Percentiles rank a stretch among this genome's conserved stretches.
Evolutionary conservation across 2,329 filamentous ascomycete genomes (phyloP).

Genomic region (Exophiala spinifera): DNA sequence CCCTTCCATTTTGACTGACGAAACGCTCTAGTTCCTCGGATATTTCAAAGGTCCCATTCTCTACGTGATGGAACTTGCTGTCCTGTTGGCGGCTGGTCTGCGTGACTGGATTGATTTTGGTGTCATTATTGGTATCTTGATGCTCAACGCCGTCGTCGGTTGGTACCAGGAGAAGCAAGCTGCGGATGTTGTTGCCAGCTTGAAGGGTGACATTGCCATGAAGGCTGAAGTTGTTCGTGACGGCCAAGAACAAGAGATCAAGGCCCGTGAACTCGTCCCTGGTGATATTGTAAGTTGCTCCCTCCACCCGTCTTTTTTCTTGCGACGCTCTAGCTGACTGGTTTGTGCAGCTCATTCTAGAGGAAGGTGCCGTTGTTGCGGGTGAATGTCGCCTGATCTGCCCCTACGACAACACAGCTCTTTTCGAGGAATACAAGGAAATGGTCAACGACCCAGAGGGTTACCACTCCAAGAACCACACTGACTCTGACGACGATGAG

Average conservation of each 20-base stretch:
- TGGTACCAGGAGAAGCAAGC: constrained; percentile 82
- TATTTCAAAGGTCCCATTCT: constrained; percentile 76
- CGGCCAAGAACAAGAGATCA: constrained; percentile 65
- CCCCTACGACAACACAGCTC: constrained; percentile 66
- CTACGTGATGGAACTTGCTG: constrained; percentile 77
- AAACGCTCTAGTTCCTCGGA: constrained; percentile 54
- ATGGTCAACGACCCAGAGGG: constrained; percentile 59
- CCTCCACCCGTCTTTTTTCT: not conserved
- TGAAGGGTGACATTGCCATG: constrained; percentile 78
- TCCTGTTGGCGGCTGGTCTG: constrained; percentile 69
- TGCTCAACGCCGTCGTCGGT: constrained; percentile 72
- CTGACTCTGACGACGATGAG: constrained; percentile 57
- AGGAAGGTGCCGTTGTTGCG: constrained; percentile 69
- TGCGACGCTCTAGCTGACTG: constrained; percentile 17
- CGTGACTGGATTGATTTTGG: constrained; percentile 74
- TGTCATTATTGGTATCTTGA: constrained; percentile 72
- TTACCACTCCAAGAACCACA: constrained; percentile 57
- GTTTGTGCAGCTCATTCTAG: constrained; percentile 58
- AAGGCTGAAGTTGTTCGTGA: constrained; percentile 66
- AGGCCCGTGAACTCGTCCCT: constrained; percentile 70
- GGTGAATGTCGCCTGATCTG: constrained; percentile 70
- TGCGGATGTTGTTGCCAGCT: constrained; percentile 68
- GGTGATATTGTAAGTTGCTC: constrained; percentile 65
- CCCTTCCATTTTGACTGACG: not conserved
- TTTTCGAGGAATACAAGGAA: constrained; percentile 65